Conservation (phyloP, 164 flowering plant genomes). For the Malania oleifera region DNA sequence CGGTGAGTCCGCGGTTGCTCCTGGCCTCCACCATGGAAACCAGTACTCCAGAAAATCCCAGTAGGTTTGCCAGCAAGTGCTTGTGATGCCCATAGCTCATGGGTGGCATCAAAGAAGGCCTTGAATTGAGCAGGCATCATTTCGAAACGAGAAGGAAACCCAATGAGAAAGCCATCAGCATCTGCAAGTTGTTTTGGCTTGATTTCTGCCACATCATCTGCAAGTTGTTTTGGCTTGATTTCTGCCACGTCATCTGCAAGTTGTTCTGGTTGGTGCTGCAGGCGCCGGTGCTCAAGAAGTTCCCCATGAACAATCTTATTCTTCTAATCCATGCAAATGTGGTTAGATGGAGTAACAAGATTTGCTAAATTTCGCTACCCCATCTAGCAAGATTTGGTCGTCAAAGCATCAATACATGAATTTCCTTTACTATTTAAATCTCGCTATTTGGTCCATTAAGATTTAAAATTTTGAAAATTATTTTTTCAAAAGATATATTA, state of each 20-base stretch:
- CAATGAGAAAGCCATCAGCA: constrained; percentile 86
- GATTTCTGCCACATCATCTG: constrained; percentile 53
- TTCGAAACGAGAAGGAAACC: constrained; percentile 86
- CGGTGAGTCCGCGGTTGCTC: constrained; percentile 16
- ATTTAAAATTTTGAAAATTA: too few relatives aligned
- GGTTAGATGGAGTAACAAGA: too few relatives aligned
- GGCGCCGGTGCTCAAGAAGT: too few relatives aligned
- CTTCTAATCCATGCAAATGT: too few relatives aligned
- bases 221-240: constrained; percentile 67
- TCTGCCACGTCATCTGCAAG: constrained; percentile 53
- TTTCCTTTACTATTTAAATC: too few relatives aligned
- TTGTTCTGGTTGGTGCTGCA: constrained; percentile 67
- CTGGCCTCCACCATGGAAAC: constrained; percentile 80
- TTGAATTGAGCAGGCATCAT: constrained; percentile 76
- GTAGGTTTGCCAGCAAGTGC: constrained; percentile 92
- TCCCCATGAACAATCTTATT: too few relatives aligned
- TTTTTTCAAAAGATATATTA: too few relatives aligned
- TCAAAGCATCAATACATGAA: too few relatives aligned
- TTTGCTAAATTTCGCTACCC: too few relatives aligned
- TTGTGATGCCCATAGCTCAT: constrained; percentile 57
- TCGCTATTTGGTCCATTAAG: too few relatives aligned
- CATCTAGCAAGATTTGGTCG: too few relatives aligned
- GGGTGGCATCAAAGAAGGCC: constrained; percentile 76
- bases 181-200: constrained; percentile 66
- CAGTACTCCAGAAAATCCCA: constrained; percentile 92